Evolutionary conservation across 768 basidiomycete species (phyloP).

Genomic region (Kwoniella newhampshirensis): DNA sequence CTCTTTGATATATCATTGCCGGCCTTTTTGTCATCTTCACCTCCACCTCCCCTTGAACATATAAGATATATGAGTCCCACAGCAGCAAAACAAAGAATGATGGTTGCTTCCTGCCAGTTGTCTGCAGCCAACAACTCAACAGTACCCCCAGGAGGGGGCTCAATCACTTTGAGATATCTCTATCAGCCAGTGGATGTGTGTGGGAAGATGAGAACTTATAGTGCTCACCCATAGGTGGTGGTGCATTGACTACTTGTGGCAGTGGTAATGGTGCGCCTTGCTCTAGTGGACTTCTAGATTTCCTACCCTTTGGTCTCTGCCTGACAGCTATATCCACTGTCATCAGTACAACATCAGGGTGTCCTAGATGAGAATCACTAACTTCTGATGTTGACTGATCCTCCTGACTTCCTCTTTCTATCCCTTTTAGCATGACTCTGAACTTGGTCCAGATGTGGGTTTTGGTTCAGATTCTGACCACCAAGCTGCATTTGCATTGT

Average conservation of each 20-base stretch:
- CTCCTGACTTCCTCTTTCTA: conserved; percentile 6
- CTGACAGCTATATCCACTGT: too few species aligned
- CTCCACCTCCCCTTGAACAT: conserved; percentile 18
- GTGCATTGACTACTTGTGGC: neutral
- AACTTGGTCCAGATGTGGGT: neutral
- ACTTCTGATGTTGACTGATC: conserved; percentile 27
- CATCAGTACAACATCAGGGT: too few species aligned
- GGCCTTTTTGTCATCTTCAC: conserved; percentile 20
- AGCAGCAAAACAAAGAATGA: conserved; percentile 41
- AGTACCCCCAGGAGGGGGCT: conserved; percentile 1
- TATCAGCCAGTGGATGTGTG: too few species aligned
- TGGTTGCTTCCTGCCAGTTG: conserved; percentile 47
- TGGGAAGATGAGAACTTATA: too few species aligned
- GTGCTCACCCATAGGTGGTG: neutral
- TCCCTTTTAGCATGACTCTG: neutral
- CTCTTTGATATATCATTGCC: too few species aligned
- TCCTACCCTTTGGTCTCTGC: too few species aligned
- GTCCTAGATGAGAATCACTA: neutral
- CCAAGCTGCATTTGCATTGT: conserved; percentile 33
- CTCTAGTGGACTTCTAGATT: too few species aligned
- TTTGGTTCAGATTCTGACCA: conserved; percentile 8
- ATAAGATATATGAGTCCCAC: conserved; percentile 43
- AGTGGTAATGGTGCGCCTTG: too few species aligned
- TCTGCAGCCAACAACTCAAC: conserved; percentile 23
- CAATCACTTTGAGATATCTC: too few species aligned